Percentiles rank a stretch among this genome's conserved stretches.
Conservation (phyloP, 2,329 filamentous ascomycete species). For the Paracorniculantispora psalliotae region DNA sequence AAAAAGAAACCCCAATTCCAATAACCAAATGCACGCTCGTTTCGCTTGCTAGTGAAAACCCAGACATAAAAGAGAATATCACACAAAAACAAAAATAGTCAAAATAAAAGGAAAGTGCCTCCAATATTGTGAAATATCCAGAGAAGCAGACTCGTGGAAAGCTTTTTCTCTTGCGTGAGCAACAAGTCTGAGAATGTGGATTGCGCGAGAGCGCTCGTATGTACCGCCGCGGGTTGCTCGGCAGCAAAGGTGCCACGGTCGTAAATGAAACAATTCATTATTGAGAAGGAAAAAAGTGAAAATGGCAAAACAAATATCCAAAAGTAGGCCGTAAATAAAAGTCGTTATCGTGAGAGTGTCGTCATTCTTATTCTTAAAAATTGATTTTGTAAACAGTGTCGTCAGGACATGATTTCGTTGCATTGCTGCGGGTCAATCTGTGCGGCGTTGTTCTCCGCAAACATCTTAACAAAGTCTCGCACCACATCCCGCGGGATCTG, state of each 20-base stretch:
- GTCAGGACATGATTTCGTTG: constrained; percentile 38
- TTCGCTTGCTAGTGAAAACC: constrained; percentile 16
- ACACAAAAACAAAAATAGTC: constrained; percentile 21
- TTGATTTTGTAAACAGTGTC: constrained; percentile 26
- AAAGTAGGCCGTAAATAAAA: constrained; percentile 15
- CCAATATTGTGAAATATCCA: constrained; percentile 17
- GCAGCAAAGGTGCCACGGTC: constrained; percentile 15
- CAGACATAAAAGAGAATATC: constrained; percentile 16
- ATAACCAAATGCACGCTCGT: constrained; percentile 17
- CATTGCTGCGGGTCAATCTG: constrained; percentile 38
- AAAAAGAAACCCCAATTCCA: constrained; percentile 24
- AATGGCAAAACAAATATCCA: constrained; percentile 18
- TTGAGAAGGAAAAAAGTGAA: constrained; percentile 16
- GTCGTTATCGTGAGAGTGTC: constrained; percentile 32
- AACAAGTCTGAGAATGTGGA: constrained; percentile 34
- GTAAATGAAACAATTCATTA: constrained; percentile 17
- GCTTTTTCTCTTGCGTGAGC: constrained; percentile 40
- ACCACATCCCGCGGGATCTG: constrained; percentile 90
- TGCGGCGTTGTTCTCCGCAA: constrained; percentile 64
- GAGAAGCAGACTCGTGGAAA: constrained; percentile 21
- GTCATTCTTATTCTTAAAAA: constrained; percentile 12
- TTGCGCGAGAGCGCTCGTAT: constrained; percentile 29
- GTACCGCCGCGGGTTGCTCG: constrained; percentile 24
- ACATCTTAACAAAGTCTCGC: constrained; percentile 85
- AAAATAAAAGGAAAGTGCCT: constrained; percentile 28